Base-by-base conservation (phyloP, 1,139 yeast genomes). In the Nakaseomyces nivariensis region DNA sequence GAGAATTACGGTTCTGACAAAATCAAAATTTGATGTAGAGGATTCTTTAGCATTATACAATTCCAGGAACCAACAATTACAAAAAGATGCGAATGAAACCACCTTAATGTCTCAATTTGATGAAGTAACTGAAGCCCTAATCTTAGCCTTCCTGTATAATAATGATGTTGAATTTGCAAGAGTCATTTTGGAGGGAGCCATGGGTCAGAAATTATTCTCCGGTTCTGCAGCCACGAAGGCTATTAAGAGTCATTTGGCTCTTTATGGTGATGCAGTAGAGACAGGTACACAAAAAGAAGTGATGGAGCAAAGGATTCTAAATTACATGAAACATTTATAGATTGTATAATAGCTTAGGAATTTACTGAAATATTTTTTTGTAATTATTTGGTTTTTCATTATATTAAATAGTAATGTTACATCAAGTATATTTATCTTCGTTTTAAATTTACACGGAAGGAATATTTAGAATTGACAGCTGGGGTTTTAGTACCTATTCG, bases 91-190 rank as follows among this genome's bases (percentile, higher is more conserved):
- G 4, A 67, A 70, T 49, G 66, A 64, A 4, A 51, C 45, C 2
- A 65, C 72, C 1, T 65, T 66, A 3, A 58, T 76, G 31, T 72
- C 80, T 0, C 69, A 74, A 1, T 67, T 76, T 24, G 82, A 81
- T 0, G 56, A 69, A 29, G 59, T 82, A 25, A 75, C 82, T 0
- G 81, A 81, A 56, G 67, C 84, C 1, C 66, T 82, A 48, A 66
- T 81, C 24, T 58, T 79, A 25, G 73, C 78, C 1, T 71, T 69
- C 49, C 64, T 84, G 37, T 67, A 73, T 24, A 72, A 73, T 37
- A 69, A 72, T 37, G 88, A 84, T 58, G 63, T 86, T 38, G 82
- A 79, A 50, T 76, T 84, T 62, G 87, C 88, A 0, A 72, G 74
- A 42, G 73, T 82, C 43, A 67, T 83, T n/a, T 73, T 75, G 54